Base-by-base conservation (phyloP, 345 rosid species). In the Gossypium ekmanianum region DNA sequence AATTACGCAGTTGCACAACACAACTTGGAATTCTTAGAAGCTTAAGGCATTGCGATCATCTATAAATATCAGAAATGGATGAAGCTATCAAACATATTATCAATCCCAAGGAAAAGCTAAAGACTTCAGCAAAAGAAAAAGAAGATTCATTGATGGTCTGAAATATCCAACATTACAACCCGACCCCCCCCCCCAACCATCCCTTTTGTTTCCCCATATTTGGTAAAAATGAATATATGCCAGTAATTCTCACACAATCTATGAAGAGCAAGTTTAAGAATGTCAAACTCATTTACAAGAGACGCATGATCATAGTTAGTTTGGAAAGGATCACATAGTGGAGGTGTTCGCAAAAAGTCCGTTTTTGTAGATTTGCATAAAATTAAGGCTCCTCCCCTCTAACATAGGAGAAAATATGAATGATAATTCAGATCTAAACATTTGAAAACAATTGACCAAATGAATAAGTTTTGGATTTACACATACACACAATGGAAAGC, bases 21-120 rank as follows among this genome's bases (percentile, higher is more conserved):
- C 63, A 59, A n/a, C 39, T 59, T 59, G 39, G 63, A 59, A 59
- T 6, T 39, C 63, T 24, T 59, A 27, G 59, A 69, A 51, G 51
- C 8, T 41, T 11, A 65, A 65, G 13, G 27, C 27, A 65, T 41
- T n/a, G 18, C n/a, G 16, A 65, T 64, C 68, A 20, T 57, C 29
- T 9, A 65, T 43, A n/a, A 5, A 43, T 11, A 43, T n/a, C 26
- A 10, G 51, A 41, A 43, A 41, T n/a, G 68, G 7, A 64, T 1
- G 8, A 64, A 41, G 20, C 14, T 64, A 13, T 41, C 48, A 64
- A 41, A 64, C 24, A 3, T 18, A 11, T 1, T 3, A 39, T 65
- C 69, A n/a, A 22, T 57, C 62, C 62, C 62, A 57, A 56, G 61
- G 61, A 9, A 56, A 56, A 56, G 12, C 61, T 20, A 56, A 24